Percentiles rank a stretch among this genome's conserved stretches.
Conservation (phyloP, 176 grass and related monocot species). For the Phoenix roebelenii region DNA sequence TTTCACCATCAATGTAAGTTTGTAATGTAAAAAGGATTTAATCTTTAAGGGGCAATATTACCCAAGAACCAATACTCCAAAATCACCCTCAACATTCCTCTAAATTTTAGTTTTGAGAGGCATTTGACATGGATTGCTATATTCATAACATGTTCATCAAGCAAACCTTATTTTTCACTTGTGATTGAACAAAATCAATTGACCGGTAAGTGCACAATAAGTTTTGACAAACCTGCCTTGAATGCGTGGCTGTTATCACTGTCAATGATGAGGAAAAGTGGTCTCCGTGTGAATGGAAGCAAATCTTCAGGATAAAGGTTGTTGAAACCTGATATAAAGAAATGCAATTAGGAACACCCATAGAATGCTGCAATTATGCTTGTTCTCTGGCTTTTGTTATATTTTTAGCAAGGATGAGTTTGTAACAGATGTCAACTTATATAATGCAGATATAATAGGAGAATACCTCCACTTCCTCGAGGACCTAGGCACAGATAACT, state of each 20-base stretch:
- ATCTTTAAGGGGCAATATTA: no score
- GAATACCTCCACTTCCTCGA: slow-evolving; percentile 62
- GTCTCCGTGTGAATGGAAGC: slow-evolving; percentile 90
- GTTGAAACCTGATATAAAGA: slow-evolving; percentile 53
- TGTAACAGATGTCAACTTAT: not conserved
- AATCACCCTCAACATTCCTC: no score
- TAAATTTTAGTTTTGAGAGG: no score
- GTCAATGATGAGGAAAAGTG: slow-evolving; percentile 87
- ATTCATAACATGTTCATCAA: no score
- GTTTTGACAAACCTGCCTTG: slow-evolving; percentile 99
- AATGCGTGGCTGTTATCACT: slow-evolving; percentile 94
- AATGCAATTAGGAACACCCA: not conserved
- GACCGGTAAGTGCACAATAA: slow-evolving; percentile 48
- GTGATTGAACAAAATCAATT: not conserved
- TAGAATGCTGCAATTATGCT: no score
- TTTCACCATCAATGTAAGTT: no score
- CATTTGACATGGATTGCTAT: no score
- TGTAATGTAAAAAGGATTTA: no score
- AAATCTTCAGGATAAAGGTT: slow-evolving; percentile 92
- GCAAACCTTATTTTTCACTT: no score
- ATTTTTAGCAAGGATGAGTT: no score
- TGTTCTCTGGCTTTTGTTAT: no score
- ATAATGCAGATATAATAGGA: slow-evolving; percentile 1
- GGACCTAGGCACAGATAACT: slow-evolving; percentile 76
- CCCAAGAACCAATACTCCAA: no score